Percentiles rank a stretch among this genome's conserved stretches.
Evolutionary conservation across 1,284 basidiomycete genomes (phyloP).

Genomic region (Moesziomyces parantarcticus): DNA sequence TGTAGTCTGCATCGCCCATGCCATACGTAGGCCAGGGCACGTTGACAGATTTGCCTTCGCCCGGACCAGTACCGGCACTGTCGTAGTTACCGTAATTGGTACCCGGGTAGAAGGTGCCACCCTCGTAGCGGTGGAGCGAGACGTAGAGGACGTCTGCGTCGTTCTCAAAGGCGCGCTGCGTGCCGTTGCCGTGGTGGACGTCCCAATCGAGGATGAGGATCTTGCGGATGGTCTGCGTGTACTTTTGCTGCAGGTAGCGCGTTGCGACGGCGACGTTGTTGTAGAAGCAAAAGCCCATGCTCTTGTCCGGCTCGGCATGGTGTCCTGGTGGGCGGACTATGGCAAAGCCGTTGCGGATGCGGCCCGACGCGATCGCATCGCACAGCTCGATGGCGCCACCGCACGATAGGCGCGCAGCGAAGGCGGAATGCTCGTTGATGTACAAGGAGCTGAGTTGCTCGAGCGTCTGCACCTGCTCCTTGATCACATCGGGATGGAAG

Average conservation of each 20-base stretch:
- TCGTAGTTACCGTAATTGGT: slow-evolving; percentile 87
- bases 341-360: slow-evolving; percentile 88
- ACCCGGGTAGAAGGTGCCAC: slow-evolving; percentile 84
- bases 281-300: slow-evolving; percentile 99
- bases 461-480: slow-evolving; percentile 75
- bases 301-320: slow-evolving; percentile 95
- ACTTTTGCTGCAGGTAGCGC: slow-evolving; percentile 69
- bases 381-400: slow-evolving; percentile 94
- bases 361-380: slow-evolving; percentile 83
- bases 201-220: slow-evolving; percentile 98
- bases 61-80: slow-evolving; percentile 84
- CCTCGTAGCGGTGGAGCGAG: slow-evolving; percentile 93
- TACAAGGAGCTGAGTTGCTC: slow-evolving; percentile 86
- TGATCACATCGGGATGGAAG: slow-evolving; percentile 42
- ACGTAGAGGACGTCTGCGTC: slow-evolving; percentile 93
- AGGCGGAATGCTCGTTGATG: slow-evolving; percentile 85
- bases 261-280: slow-evolving; percentile 97
- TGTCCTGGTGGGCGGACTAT: slow-evolving; percentile 97
- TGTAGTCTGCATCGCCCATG: slow-evolving; percentile 94
- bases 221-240: slow-evolving; percentile 75
- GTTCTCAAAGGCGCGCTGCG: slow-evolving; percentile 92
- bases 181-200: slow-evolving; percentile 98
- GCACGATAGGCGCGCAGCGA: slow-evolving; percentile 86
- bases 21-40: slow-evolving; percentile 90
- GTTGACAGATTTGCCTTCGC: slow-evolving; percentile 85